Conservation (phyloP, 345 rosid species). For the Salix suchowensis region DNA sequence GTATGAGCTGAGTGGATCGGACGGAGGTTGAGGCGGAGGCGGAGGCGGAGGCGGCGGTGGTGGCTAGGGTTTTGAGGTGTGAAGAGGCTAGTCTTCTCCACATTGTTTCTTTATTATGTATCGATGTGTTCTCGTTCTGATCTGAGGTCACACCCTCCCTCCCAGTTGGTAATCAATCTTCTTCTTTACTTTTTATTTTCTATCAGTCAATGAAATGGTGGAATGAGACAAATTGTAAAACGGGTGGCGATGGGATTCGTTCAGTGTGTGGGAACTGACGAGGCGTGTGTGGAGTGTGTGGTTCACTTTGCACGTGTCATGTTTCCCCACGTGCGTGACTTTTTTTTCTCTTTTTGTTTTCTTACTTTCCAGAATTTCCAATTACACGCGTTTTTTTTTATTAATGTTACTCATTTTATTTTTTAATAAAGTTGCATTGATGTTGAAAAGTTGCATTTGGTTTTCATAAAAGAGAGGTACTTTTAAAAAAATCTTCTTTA, state of each 20-base stretch:
- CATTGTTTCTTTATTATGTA: constrained; percentile 36
- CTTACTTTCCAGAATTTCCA: too few relatives aligned
- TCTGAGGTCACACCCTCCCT: constrained; percentile 39
- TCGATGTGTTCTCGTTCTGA: constrained; percentile 14
- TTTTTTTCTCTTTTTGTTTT: background rate
- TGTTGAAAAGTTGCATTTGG: too few relatives aligned
- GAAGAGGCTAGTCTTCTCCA: constrained; percentile 72
- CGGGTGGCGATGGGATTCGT: background rate
- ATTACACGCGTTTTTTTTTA: too few relatives aligned
- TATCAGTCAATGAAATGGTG: too few relatives aligned
- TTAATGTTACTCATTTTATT: too few relatives aligned
- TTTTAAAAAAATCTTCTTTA: too few relatives aligned
- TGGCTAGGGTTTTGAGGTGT: constrained; percentile 67
- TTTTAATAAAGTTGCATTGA: too few relatives aligned
- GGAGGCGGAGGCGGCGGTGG: constrained; percentile 18
- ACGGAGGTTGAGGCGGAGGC: constrained; percentile 17
- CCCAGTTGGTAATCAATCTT: too few relatives aligned
- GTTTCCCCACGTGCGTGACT: background rate
- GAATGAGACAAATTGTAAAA: background rate
- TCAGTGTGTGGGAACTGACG: background rate
- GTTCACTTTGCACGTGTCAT: background rate
- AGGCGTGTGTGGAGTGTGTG: background rate
- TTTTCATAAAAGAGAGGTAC: too few relatives aligned
- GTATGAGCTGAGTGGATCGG: constrained; percentile 22
- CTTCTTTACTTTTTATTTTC: too few relatives aligned